Evolutionary conservation across 768 basidiomycete species (phyloP).

Genomic region (Amanita thiersii): DNA sequence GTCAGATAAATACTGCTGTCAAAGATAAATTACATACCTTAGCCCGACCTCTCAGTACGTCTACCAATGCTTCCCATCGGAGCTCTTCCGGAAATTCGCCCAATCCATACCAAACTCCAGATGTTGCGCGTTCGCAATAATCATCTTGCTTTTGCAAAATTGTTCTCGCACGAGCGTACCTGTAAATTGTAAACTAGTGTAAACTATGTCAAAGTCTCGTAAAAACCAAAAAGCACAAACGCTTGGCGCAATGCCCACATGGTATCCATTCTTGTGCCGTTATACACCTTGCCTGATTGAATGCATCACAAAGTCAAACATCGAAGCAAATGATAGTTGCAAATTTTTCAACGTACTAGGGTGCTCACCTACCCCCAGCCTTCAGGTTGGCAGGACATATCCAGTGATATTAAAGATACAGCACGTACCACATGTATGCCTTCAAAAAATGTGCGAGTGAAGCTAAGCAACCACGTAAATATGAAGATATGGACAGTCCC

Average conservation of each 20-base stretch:
- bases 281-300: constrained; percentile 26
- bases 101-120: constrained; percentile 39
- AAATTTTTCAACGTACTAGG: constrained; percentile 7
- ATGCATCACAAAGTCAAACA: background rate
- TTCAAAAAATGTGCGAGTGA: constrained; percentile 13
- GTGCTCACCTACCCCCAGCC: constrained; percentile 2
- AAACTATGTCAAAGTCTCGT: background rate
- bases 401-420: background rate
- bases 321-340: background rate
- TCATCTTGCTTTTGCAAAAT: constrained; percentile 63
- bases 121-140: constrained; percentile 46
- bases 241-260: constrained; percentile 61
- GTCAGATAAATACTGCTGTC: background rate
- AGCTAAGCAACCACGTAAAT: background rate
- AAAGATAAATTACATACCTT: constrained; percentile 34
- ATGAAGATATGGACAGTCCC: constrained; percentile 11
- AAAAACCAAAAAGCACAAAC: constrained; percentile 23
- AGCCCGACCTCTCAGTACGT: constrained; percentile 70
- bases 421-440: constrained; percentile 51
- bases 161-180: constrained; percentile 58
- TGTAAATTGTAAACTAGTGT: constrained; percentile 17
- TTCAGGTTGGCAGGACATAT: background rate
- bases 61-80: constrained; percentile 73
- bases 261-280: constrained; percentile 58
- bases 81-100: constrained; percentile 62